Percentiles rank a stretch among this genome's conserved stretches.
Evolutionary conservation across 495 filamentous ascomycete species (phyloP).

Genomic region (Xylaria castorea): DNA sequence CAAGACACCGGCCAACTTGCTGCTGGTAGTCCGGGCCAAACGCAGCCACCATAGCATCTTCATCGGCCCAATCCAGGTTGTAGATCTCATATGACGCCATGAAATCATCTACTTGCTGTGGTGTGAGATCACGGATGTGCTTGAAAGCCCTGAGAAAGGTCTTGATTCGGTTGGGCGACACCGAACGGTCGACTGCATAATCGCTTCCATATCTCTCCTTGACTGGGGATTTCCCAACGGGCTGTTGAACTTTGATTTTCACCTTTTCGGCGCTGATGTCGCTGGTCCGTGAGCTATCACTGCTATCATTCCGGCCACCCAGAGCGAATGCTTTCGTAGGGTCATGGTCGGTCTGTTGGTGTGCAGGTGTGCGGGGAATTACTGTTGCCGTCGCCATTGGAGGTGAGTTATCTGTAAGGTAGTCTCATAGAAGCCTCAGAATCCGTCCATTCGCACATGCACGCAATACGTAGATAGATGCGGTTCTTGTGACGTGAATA

Average conservation of each 20-base stretch:
- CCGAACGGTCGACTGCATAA: slow-evolving; percentile 50
- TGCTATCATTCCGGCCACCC: slow-evolving; percentile 40
- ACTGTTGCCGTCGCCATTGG: slow-evolving; percentile 38
- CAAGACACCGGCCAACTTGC: slow-evolving; percentile 65
- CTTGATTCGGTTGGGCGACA: slow-evolving; percentile 60
- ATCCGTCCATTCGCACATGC: neutral
- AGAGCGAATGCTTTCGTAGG: slow-evolving; percentile 24
- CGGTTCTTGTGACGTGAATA: neutral
- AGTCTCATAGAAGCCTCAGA: neutral
- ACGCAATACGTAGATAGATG: neutral
- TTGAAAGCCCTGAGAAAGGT: slow-evolving; percentile 63
- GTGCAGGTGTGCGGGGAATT: slow-evolving; percentile 6
- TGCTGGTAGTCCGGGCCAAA: slow-evolving; percentile 66
- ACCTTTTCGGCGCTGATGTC: slow-evolving; percentile 38
- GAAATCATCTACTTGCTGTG: slow-evolving; percentile 67
- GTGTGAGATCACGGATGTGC: slow-evolving; percentile 62
- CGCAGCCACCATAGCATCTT: slow-evolving; percentile 61
- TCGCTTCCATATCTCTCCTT: slow-evolving; percentile 31
- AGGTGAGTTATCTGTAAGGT: slow-evolving; percentile 13
- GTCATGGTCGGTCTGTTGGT: neutral
- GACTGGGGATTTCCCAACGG: neutral
- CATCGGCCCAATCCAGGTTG: slow-evolving; percentile 68
- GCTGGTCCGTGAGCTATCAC: slow-evolving; percentile 42
- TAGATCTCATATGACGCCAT: slow-evolving; percentile 73
- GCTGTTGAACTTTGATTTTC: slow-evolving; percentile 26